phyloP scores from a whole-genome alignment of 2,329 filamentous ascomycete species.

The Septoria linicola region DNA sequence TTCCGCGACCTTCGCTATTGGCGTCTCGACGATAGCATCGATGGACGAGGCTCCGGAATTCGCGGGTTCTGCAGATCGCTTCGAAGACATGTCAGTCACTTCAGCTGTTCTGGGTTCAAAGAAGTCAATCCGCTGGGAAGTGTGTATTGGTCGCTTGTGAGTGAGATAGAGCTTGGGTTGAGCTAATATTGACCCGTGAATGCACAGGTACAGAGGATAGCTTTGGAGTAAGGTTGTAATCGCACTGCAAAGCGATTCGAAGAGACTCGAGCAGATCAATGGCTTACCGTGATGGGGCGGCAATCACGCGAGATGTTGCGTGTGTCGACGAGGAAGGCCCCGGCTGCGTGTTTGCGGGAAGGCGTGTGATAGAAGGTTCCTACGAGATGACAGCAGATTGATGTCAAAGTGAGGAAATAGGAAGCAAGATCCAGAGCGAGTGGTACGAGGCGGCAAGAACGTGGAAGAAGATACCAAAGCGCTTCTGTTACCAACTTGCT shows the following conservation, averaged over 20 bases:
- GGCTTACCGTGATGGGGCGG: conserved; percentile 5
- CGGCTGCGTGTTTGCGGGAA: neutral
- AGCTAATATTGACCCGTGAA: neutral
- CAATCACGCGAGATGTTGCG: conserved; percentile 4
- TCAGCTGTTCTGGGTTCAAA: conserved; percentile 2
- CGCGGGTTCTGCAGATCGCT: conserved; percentile 12
- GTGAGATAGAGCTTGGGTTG: neutral
- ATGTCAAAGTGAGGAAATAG: neutral
- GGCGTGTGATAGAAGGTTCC: neutral
- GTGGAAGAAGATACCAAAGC: neutral
- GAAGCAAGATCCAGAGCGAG: neutral
- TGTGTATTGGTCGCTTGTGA: neutral
- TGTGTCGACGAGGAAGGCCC: neutral
- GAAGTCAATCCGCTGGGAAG: conserved; percentile 1
- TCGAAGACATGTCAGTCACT: conserved; percentile 24
- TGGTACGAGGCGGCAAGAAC: neutral
- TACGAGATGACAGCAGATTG: neutral
- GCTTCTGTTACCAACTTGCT: neutral
- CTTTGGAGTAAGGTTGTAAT: neutral
- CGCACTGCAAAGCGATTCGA: neutral
- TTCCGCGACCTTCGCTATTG: conserved; percentile 9
- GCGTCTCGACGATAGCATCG: conserved; percentile 20
- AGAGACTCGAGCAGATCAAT: neutral
- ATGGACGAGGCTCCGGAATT: conserved; percentile 15
- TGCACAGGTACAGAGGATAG: neutral